phyloP scores from a whole-genome alignment of 129 eudicot genomes.

The Artemisia argyi region DNA sequence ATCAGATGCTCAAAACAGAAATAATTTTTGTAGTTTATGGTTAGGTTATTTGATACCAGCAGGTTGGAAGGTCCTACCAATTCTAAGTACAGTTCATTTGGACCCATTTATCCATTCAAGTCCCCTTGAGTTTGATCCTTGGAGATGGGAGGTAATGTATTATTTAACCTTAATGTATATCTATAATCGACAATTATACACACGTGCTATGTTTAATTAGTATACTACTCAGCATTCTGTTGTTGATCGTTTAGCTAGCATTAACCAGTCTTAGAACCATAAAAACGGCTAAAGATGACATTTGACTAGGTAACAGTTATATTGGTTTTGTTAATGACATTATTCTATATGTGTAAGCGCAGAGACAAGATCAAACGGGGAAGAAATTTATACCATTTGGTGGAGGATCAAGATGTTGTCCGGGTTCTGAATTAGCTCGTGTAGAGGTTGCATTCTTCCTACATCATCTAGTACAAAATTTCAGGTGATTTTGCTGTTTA shows the following conservation, averaged over 20 bases:
- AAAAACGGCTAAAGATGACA: no score
- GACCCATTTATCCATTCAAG: slow-evolving; percentile 70
- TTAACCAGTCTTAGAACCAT: no score
- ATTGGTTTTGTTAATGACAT: background rate
- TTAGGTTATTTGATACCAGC: slow-evolving; percentile 76
- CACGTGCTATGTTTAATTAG: no score
- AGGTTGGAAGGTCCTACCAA: slow-evolving; percentile 96
- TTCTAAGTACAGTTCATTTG: slow-evolving; percentile 79
- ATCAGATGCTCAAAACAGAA: slow-evolving; percentile 14
- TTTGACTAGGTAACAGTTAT: background rate
- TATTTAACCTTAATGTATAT: background rate
- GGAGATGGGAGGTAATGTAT: slow-evolving; percentile 78
- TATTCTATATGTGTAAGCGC: slow-evolving; percentile 9
- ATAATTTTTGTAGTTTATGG: slow-evolving; percentile 20
- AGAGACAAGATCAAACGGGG: slow-evolving; percentile 60
- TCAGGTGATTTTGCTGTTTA: slow-evolving; percentile 46
- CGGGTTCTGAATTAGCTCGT: slow-evolving; percentile 80
- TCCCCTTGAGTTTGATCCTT: slow-evolving; percentile 71
- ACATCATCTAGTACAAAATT: slow-evolving; percentile 75
- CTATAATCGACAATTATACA: no score
- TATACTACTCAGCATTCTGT: no score
- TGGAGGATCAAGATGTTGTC: slow-evolving; percentile 82
- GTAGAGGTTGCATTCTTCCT: slow-evolving; percentile 87
- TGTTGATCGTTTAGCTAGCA: no score
- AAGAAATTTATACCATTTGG: slow-evolving; percentile 86